Base-by-base conservation (phyloP, 129 eudicot species). In the Heracleum sosnowskyi region DNA sequence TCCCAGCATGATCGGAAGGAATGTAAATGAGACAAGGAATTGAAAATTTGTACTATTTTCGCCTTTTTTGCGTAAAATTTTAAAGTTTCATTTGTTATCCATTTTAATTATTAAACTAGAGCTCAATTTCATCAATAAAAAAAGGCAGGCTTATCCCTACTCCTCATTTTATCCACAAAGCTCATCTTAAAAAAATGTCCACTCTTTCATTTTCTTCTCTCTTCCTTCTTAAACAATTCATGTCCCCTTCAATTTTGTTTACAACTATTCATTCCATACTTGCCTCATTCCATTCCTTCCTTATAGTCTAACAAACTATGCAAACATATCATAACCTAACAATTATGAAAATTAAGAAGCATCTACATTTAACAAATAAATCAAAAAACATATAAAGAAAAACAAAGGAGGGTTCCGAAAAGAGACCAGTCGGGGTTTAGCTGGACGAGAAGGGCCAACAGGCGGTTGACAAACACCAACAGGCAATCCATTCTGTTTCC, bases 401-500 rank as follows among this genome's bases (percentile, higher is more conserved):
- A 68, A 22, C 57, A 49, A 18, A 18, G 57, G 24, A 49, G 41
- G 26, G 7, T 33, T 5, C 34, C 8, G 49, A 11, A 40, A 41
- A 87, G 79, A 33, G 78, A 95, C 98, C 97, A 95, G 69, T 63
- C 80, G 82, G 71, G 98, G 98, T 63, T 88, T 95, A 3, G 63
- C 2, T 12, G 98, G 94, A 7, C 97, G 92, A 74, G 98, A 92
- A 45, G 98, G 98, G 7, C 60, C 79, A 33, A 33, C 4, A 12
- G 98, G 97, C 6, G 97, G 89, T 37, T 80, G 68, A 51, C 63
- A 85, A 76, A 87, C 82, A 16, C 98, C 95, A 87, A 91, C 53
- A 9, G 93, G 90, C 22, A 95, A 79, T 18, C 86, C 85, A 51
- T 84, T 82, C 28, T 16, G 83, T 29, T 84, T 82, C 94, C 92